Evolutionary conservation across 2,329 filamentous ascomycete species (phyloP).

Genomic region (Fusarium solani-melongenae): DNA sequence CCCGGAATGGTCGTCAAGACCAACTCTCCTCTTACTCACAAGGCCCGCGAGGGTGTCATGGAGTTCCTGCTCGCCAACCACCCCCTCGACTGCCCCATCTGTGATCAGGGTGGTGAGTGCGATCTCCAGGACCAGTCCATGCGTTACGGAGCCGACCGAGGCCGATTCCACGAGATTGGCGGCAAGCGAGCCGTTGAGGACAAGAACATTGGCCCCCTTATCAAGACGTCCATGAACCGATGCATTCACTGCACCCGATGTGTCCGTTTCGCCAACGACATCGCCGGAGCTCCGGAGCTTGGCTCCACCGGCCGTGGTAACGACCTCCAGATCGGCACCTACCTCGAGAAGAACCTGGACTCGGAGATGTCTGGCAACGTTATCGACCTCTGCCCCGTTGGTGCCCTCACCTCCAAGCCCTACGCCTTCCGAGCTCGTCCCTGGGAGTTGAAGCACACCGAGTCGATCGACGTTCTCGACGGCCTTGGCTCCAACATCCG

Average conservation of each 20-base stretch:
- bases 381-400: conserved; percentile 97
- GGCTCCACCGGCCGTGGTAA: conserved; percentile 96
- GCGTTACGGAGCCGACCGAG: conserved; percentile 95
- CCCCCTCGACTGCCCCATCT: conserved; percentile 95
- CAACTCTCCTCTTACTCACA: conserved; percentile 94
- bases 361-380: conserved; percentile 97
- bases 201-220: conserved; percentile 97
- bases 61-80: conserved; percentile 98
- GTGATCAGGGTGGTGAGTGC: conserved; percentile 98
- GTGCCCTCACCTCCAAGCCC: conserved; percentile 95
- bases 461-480: conserved; percentile 94
- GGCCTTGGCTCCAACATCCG: conserved; percentile 94
- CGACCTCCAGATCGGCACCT: conserved; percentile 97
- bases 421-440: conserved; percentile 97
- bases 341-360: conserved; percentile 93
- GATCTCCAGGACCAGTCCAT: conserved; percentile 99
- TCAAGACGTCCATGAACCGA: conserved; percentile 99
- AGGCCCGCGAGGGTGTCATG: conserved; percentile 98
- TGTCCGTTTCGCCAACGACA: conserved; percentile 96
- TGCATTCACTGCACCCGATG: conserved; percentile 99
- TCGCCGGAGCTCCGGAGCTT: conserved; percentile 94
- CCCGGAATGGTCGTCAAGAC: conserved; percentile 99
- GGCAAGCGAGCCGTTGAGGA: conserved; percentile 99
- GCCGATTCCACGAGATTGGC: conserved; percentile 93
- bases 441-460: conserved; percentile 96